Evolutionary conservation across 208 protist species (phyloP).

Genomic region (Leishmania tarentolae): DNA sequence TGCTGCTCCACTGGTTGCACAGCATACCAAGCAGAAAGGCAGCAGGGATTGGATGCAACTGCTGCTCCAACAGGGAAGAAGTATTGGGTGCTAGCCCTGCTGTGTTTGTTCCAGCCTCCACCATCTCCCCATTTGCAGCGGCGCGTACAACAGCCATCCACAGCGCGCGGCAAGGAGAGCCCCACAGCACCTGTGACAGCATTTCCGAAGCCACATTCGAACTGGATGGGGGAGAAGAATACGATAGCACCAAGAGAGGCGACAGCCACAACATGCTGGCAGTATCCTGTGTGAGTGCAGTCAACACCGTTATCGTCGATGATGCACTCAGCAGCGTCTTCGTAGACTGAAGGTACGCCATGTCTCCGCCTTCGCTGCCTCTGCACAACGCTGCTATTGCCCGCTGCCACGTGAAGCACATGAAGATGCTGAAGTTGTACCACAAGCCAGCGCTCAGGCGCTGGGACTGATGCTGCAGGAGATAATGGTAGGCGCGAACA

Average conservation of each 20-base stretch:
- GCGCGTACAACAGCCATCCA: constrained; percentile 26
- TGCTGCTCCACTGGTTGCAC: constrained; percentile 1
- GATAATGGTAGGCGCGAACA: constrained; percentile 13
- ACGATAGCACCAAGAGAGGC: constrained; percentile 10
- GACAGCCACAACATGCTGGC: constrained; percentile 21
- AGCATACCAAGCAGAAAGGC: constrained; percentile 10
- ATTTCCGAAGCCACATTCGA: not conserved
- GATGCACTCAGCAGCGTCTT: not conserved
- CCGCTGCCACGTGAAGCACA: constrained; percentile 6
- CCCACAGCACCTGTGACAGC: not conserved
- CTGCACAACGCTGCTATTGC: not conserved
- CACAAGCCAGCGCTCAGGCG: constrained; percentile 22
- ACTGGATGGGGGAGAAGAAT: not conserved
- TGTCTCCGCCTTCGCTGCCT: not conserved
- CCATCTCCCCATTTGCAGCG: constrained; percentile 4
- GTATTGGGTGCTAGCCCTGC: not conserved
- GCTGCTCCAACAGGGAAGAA: not conserved
- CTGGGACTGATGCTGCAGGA: constrained; percentile 29
- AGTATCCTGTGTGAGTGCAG: constrained; percentile 19
- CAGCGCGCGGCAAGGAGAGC: not conserved
- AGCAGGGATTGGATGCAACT: not conserved
- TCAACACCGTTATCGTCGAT: not conserved
- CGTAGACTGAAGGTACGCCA: not conserved
- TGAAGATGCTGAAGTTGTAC: constrained; percentile 7
- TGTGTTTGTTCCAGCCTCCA: not conserved